Evolutionary conservation across 305 asterid genomes (phyloP).

Genomic region (Fraxinus latifolia): DNA sequence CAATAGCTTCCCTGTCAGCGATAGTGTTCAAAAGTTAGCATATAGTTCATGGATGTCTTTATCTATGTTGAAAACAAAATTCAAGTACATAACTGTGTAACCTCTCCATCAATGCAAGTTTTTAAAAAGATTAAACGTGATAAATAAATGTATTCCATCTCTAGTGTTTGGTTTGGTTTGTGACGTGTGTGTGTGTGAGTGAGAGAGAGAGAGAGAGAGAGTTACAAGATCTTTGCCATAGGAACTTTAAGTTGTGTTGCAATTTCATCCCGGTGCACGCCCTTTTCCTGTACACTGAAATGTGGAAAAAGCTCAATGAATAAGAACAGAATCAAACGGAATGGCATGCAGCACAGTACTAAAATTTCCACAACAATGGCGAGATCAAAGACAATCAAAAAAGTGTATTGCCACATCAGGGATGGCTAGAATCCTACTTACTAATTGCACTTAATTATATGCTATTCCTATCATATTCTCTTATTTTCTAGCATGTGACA

Average conservation of each 20-base stretch:
- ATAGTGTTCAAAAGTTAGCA: background rate
- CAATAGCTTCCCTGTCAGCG: conserved; percentile 59
- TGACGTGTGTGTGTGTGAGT: background rate
- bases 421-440: background rate
- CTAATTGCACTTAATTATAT: background rate
- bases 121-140: background rate
- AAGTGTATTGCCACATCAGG: background rate
- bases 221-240: conserved; percentile 57
- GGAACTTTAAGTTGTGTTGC: conserved; percentile 67
- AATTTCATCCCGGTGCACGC: conserved; percentile 64
- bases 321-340: background rate
- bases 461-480: background rate
- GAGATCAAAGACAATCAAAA: background rate
- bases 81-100: background rate
- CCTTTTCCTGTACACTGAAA: conserved; percentile 66
- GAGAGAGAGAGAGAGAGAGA: conserved; percentile 27
- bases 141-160: background rate
- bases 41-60: background rate
- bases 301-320: conserved; percentile 6
- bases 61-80: background rate
- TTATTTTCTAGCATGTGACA: background rate
- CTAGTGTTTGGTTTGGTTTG: background rate
- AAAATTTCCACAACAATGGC: background rate
- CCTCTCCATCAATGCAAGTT: background rate
- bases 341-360: background rate